Conservation (phyloP, 768 basidiomycete species). For the Chalciporus chontae region DNA sequence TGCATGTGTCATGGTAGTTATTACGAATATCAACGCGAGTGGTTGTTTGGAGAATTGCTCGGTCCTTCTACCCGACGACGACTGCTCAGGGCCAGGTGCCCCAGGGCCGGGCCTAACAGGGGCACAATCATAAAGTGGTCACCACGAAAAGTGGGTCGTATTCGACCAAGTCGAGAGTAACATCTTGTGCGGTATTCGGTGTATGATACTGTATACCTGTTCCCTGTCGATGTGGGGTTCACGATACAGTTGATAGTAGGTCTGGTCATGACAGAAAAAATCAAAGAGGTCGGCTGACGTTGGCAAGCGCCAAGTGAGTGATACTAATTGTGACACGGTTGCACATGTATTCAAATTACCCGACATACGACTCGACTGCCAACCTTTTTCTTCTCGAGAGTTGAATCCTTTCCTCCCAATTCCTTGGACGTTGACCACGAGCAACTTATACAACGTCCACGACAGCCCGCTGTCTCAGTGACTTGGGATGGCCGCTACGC, state of each 20-base stretch:
- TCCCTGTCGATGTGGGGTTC: too few species aligned
- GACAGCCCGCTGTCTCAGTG: not conserved
- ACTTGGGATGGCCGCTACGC: slow-evolving; percentile 20
- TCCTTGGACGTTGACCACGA: not conserved
- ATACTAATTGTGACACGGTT: not conserved
- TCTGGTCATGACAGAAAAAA: not conserved
- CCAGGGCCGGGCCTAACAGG: too few species aligned
- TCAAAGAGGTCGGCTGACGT: not conserved
- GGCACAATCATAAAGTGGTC: too few species aligned
- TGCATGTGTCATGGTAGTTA: not conserved
- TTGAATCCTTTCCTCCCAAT: not conserved
- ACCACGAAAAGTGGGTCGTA: too few species aligned
- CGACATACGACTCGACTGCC: not conserved
- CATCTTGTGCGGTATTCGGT: too few species aligned
- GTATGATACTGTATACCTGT: too few species aligned
- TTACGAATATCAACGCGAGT: not conserved
- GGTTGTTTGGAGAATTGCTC: too few species aligned
- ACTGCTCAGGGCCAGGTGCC: too few species aligned
- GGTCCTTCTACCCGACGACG: too few species aligned
- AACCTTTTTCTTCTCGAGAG: too few species aligned
- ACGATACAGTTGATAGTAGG: not conserved
- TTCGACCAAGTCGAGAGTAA: too few species aligned
- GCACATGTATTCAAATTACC: slow-evolving; percentile 20
- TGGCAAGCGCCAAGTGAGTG: too few species aligned
- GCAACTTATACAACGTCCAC: not conserved